Percentiles rank a stretch among this genome's conserved stretches.
Conservation (phyloP, 2,329 filamentous ascomycete species). For the Sarocladium strictum region DNA sequence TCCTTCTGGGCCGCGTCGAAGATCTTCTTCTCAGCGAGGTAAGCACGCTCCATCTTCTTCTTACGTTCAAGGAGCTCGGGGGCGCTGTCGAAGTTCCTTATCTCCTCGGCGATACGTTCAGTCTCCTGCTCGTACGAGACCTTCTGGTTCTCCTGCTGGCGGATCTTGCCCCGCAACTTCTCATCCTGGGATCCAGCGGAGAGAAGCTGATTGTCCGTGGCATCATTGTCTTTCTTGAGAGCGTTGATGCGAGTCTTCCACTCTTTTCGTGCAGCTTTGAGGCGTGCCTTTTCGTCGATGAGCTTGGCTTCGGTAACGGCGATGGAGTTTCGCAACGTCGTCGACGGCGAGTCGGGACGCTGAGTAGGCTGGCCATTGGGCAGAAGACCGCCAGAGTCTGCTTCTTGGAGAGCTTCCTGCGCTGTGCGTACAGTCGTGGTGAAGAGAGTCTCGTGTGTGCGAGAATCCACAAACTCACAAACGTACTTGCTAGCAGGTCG, state of each 20-base stretch:
- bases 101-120: conserved; percentile 45
- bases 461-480: conserved; percentile 68
- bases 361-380: conserved; percentile 52
- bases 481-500: conserved; percentile 71
- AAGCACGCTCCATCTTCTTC: conserved; percentile 46
- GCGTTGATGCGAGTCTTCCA: conserved; percentile 64
- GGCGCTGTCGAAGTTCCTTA: conserved; percentile 58
- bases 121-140: conserved; percentile 56
- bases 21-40: conserved; percentile 49
- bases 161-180: conserved; percentile 66
- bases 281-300: conserved; percentile 59
- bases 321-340: conserved; percentile 72
- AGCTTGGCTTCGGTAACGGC: conserved; percentile 65
- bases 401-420: conserved; percentile 34
- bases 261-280: conserved; percentile 68
- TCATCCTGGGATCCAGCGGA: conserved; percentile 70
- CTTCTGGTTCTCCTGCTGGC: conserved; percentile 69
- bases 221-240: conserved; percentile 69
- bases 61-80: conserved; percentile 57
- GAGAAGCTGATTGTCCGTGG: conserved; percentile 57
- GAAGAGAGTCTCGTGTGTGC: conserved; percentile 61
- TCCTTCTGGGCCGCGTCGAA: conserved; percentile 51
- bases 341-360: conserved; percentile 69
- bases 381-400: conserved; percentile 23
- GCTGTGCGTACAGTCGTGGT: conserved; percentile 65